Percentiles rank a stretch among this genome's conserved stretches.
phyloP scores from a whole-genome alignment of 164 flowering plant species.

The Santalum album region DNA sequence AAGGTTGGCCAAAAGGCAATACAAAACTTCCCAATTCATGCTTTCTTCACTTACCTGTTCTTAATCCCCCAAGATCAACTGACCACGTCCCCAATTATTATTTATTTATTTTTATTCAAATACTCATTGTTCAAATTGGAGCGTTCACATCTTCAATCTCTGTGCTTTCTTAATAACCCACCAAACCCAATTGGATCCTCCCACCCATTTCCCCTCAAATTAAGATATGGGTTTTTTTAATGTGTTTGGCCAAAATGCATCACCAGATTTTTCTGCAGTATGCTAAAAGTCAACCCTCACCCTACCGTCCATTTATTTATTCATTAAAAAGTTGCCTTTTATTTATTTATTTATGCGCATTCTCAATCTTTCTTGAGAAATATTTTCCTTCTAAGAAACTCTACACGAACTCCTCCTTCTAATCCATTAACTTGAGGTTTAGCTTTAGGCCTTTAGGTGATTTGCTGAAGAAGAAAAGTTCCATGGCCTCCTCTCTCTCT shows the following conservation, averaged over 20 bases:
- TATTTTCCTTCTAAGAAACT: conserved; percentile 13
- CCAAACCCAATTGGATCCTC: too few species aligned
- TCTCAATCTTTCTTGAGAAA: conserved; percentile 2
- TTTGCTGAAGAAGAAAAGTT: conserved; percentile 31
- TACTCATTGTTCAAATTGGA: too few species aligned
- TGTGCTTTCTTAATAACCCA: too few species aligned
- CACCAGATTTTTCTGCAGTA: conserved; percentile 12
- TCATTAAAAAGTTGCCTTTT: background rate
- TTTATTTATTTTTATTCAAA: too few species aligned
- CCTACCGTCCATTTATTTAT: background rate
- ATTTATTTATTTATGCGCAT: background rate
- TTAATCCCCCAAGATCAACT: too few species aligned
- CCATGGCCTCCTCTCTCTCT: background rate
- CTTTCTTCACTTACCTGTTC: too few species aligned
- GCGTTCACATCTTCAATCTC: too few species aligned
- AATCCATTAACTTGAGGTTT: conserved; percentile 10
- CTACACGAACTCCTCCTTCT: conserved; percentile 1
- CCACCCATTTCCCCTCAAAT: too few species aligned
- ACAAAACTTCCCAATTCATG: too few species aligned
- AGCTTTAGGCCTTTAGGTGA: conserved; percentile 11
- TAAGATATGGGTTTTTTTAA: too few species aligned
- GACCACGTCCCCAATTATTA: too few species aligned
- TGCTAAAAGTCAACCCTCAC: conserved; percentile 22
- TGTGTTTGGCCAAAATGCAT: conserved; percentile 35
- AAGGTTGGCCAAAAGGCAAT: conserved; percentile 15